A percentile compares a stretch with the other conserved stretches of the same genome.
phyloP scores from a whole-genome alignment of 257 asterid genomes.

The Leptodermis oblonga region DNA sequence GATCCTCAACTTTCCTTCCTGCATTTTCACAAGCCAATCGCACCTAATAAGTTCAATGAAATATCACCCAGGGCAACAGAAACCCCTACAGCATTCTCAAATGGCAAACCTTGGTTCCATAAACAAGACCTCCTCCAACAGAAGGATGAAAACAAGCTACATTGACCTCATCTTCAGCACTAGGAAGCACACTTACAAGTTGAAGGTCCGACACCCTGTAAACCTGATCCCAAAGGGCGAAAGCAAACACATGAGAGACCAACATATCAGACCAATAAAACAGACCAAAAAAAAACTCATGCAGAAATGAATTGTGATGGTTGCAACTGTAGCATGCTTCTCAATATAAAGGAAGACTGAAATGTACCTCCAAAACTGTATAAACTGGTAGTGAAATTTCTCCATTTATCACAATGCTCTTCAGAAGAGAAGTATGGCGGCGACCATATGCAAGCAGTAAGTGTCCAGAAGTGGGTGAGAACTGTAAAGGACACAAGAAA shows the following conservation, averaged over 20 bases:
- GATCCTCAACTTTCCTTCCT: conserved; percentile 96
- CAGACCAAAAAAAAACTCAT: not conserved
- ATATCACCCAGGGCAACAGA: conserved; percentile 8
- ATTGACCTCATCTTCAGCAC: conserved; percentile 96
- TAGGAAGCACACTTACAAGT: conserved; percentile 80
- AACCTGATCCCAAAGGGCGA: conserved; percentile 3
- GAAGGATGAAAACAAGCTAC: conserved; percentile 96
- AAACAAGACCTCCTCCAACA: conserved; percentile 91
- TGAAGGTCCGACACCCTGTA: conserved; percentile 14
- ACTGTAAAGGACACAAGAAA: conserved; percentile 39
- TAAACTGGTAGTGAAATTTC: conserved; percentile 62
- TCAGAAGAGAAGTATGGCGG: conserved; percentile 77
- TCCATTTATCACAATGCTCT: conserved; percentile 72
- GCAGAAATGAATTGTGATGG: not conserved
- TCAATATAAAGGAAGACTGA: not conserved
- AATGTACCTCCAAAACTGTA: conserved; percentile 64
- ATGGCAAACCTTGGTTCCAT: conserved; percentile 80
- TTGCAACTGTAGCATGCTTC: not conserved
- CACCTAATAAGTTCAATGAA: conserved; percentile 10
- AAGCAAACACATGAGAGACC: not conserved
- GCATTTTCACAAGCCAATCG: conserved; percentile 17
- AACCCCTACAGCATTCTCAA: not conserved
- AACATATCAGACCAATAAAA: not conserved
- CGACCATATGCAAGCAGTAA: conserved; percentile 84
- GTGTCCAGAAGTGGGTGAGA: conserved; percentile 84